Evolutionary conservation across 2,329 filamentous ascomycete genomes (phyloP).

Genomic region (Mollisia scopiformis): DNA sequence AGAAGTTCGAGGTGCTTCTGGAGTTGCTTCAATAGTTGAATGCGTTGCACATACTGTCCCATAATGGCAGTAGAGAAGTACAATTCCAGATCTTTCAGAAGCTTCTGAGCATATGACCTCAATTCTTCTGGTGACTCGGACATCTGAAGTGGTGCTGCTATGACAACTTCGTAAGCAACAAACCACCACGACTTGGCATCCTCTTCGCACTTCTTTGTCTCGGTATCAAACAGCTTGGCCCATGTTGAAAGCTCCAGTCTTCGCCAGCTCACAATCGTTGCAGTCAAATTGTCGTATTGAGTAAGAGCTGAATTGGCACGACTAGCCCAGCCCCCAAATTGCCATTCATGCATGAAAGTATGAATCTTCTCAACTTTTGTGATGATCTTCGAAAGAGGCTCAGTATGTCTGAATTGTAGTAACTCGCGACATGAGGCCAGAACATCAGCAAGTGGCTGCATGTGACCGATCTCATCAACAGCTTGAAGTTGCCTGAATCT

Average conservation of each 20-base stretch:
- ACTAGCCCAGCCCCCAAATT: slow-evolving; percentile 83
- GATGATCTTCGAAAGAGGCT: slow-evolving; percentile 85
- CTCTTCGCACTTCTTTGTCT: slow-evolving; percentile 73
- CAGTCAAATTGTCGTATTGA: slow-evolving; percentile 78
- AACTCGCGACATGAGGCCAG: slow-evolving; percentile 74
- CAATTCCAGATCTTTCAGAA: slow-evolving; percentile 75
- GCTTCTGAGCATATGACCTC: slow-evolving; percentile 63
- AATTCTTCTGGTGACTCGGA: slow-evolving; percentile 62
- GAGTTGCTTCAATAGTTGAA: slow-evolving; percentile 70
- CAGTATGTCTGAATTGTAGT: slow-evolving; percentile 74
- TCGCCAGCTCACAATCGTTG: slow-evolving; percentile 84
- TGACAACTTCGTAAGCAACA: slow-evolving; percentile 86
- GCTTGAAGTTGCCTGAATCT: slow-evolving; percentile 74
- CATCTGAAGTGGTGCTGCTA: slow-evolving; percentile 74
- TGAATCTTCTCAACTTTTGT: slow-evolving; percentile 88
- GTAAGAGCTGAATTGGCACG: slow-evolving; percentile 70
- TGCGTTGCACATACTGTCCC: slow-evolving; percentile 77
- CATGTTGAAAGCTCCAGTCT: slow-evolving; percentile 90
- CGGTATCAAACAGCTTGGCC: slow-evolving; percentile 85
- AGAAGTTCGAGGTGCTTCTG: slow-evolving; percentile 68
- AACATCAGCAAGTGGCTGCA: slow-evolving; percentile 79
- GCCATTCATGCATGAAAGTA: slow-evolving; percentile 88
- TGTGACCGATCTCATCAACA: slow-evolving; percentile 69
- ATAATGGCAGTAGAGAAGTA: slow-evolving; percentile 81
- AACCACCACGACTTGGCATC: slow-evolving; percentile 95